Evolutionary conservation across 1,284 basidiomycete species (phyloP).

Genomic region (Peniophora sp.): DNA sequence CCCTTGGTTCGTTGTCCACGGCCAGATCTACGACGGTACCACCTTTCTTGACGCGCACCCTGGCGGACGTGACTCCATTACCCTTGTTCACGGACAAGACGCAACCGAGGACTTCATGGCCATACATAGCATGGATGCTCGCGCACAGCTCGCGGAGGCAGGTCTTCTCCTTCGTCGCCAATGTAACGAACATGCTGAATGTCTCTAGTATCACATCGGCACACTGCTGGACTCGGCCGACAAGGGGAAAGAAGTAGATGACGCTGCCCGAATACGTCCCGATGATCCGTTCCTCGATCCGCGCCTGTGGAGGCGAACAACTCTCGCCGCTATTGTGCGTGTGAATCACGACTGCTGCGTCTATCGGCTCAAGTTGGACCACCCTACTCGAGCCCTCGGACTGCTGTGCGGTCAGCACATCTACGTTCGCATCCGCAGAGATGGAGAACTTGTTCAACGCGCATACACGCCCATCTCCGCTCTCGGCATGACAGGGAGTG

Average conservation of each 20-base stretch:
- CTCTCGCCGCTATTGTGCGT: slow-evolving; percentile 22
- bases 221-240: neutral
- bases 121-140: slow-evolving; percentile 46
- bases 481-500: slow-evolving; percentile 33
- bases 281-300: neutral
- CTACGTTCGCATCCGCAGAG: slow-evolving; percentile 41
- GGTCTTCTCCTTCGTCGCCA: slow-evolving; percentile 5
- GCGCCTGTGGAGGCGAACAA: neutral
- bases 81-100: slow-evolving; percentile 54
- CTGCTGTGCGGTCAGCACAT: slow-evolving; percentile 60
- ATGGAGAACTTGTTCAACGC: slow-evolving; percentile 38
- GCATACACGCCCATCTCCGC: slow-evolving; percentile 58
- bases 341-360: slow-evolving; percentile 43
- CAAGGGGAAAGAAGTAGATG: slow-evolving; percentile 6
- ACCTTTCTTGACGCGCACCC: slow-evolving; percentile 45
- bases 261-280: no score
- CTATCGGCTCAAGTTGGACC: slow-evolving; percentile 46
- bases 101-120: slow-evolving; percentile 59
- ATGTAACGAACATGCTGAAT: neutral
- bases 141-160: slow-evolving; percentile 38
- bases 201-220: neutral
- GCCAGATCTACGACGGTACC: slow-evolving; percentile 51
- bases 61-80: slow-evolving; percentile 55
- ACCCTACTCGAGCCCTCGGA: slow-evolving; percentile 40
- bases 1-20: slow-evolving; percentile 57